Evolutionary conservation across 345 rosid species (phyloP).

Genomic region (Brassica incana): DNA sequence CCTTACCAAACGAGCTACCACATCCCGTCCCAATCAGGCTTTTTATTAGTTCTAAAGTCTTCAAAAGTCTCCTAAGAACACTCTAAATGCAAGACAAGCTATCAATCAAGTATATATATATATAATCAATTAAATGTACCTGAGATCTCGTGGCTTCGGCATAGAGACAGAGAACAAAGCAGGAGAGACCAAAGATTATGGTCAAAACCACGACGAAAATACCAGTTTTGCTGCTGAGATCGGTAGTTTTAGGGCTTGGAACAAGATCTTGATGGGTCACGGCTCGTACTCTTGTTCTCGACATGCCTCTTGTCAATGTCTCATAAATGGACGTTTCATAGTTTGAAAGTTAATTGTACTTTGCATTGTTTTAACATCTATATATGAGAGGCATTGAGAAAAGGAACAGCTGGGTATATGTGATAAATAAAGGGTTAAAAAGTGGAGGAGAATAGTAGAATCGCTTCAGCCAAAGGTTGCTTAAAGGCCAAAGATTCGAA

Average conservation of each 20-base stretch:
- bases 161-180: slow-evolving; percentile 78
- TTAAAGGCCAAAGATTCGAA: slow-evolving; percentile 76
- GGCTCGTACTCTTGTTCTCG: slow-evolving; percentile 55
- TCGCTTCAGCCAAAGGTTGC: slow-evolving; percentile 93
- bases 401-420: slow-evolving; percentile 15
- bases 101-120: too few species aligned
- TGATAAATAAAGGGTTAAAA: not conserved
- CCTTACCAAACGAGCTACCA: too few species aligned
- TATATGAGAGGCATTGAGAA: slow-evolving; percentile 7
- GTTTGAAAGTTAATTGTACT: slow-evolving; percentile 9
- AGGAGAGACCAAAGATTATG: slow-evolving; percentile 63
- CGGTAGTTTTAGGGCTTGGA: slow-evolving; percentile 51
- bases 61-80: too few species aligned
- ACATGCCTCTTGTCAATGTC: slow-evolving; percentile 20
- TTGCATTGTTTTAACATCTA: slow-evolving; percentile 2
- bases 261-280: slow-evolving; percentile 88
- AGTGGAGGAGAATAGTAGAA: slow-evolving; percentile 43
- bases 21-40: too few species aligned
- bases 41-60: too few species aligned
- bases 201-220: slow-evolving; percentile 52
- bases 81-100: too few species aligned
- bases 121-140: slow-evolving; percentile 40
- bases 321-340: slow-evolving; percentile 6
- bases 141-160: slow-evolving; percentile 91
- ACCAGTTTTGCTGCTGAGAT: slow-evolving; percentile 71